Conservation (phyloP, 2,329 filamentous ascomycete genomes). For the Colletotrichum echinochloae region DNA sequence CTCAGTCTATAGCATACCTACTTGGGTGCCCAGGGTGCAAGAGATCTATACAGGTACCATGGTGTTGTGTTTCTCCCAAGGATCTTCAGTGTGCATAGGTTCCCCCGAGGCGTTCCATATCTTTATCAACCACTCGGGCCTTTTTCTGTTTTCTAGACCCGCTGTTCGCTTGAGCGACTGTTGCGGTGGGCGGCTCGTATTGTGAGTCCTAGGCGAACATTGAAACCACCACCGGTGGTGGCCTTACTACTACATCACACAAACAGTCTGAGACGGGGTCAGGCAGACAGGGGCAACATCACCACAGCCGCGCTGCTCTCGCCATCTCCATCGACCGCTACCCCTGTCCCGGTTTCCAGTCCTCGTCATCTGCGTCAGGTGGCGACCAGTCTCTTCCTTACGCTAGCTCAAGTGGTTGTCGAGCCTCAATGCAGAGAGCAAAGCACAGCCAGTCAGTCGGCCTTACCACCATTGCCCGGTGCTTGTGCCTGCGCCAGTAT, state of each 20-base stretch:
- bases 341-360: neutral
- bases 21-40: no score
- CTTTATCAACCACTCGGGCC: neutral
- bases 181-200: neutral
- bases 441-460: no score
- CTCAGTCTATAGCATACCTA: no score
- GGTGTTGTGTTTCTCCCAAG: no score
- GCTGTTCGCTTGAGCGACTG: neutral
- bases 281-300: neutral
- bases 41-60: no score
- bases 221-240: neutral
- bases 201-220: neutral
- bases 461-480: neutral
- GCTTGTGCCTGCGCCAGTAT: neutral
- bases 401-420: neutral
- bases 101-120: slow-evolving; percentile 22
- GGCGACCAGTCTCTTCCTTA: neutral
- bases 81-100: no score
- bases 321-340: neutral
- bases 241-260: neutral
- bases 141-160: neutral
- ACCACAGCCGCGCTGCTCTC: neutral
- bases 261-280: neutral
- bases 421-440: neutral
- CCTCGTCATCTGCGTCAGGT: neutral